Conservation (phyloP, 2,329 filamentous ascomycete species). For the Hymenoscyphus scutula region DNA sequence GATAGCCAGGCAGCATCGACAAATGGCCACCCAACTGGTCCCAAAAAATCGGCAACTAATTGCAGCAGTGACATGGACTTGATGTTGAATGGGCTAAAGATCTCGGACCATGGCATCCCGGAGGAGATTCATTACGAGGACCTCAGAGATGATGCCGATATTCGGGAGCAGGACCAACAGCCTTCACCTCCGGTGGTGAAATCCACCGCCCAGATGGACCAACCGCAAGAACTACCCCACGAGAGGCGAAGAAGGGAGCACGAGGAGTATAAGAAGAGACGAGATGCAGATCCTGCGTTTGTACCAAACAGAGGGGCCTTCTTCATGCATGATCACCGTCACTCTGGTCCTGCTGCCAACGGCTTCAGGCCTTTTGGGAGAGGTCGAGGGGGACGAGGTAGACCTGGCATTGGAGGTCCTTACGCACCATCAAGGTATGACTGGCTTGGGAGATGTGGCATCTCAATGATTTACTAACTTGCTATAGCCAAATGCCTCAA, state of each 20-base stretch:
- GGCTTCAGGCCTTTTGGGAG: conserved; percentile 71
- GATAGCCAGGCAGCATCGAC: conserved; percentile 30
- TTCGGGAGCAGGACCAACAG: conserved; percentile 21
- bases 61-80: conserved; percentile 50
- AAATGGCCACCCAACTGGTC: conserved; percentile 30
- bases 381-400: conserved; percentile 57
- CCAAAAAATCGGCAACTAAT: conserved; percentile 42
- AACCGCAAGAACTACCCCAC: conserved; percentile 55
- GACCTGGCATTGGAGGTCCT: conserved; percentile 53
- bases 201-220: conserved; percentile 41
- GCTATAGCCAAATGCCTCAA: conserved; percentile 44
- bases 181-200: conserved; percentile 36
- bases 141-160: conserved; percentile 30
- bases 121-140: conserved; percentile 36
- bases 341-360: conserved; percentile 73
- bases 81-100: conserved; percentile 52
- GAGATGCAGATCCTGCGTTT: conserved; percentile 87
- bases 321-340: conserved; percentile 93
- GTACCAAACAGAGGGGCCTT: conserved; percentile 93
- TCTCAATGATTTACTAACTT: conserved; percentile 1
- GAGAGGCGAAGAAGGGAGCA: conserved; percentile 80
- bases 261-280: conserved; percentile 84
- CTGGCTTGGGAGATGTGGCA: background rate
- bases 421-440: conserved; percentile 65
- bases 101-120: conserved; percentile 28